These are phyloP conservation scores for Fragilaria radians DNA, from an alignment of 108 stramenopile species.

Conservation along the genomic window DNA sequence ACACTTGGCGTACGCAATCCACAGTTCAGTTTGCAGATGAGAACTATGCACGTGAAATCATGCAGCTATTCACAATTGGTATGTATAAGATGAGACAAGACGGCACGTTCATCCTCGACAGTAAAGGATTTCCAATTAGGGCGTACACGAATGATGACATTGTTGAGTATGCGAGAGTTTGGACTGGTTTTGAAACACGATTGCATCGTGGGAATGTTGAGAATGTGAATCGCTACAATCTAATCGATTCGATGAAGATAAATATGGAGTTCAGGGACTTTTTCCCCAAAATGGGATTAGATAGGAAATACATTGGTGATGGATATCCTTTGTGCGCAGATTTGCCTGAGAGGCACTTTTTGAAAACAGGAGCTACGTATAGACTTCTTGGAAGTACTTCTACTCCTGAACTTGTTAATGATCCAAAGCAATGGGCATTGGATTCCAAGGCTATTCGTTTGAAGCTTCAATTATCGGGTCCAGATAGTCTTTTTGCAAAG, in stretches of 20 bases:
- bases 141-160: constrained; percentile 74
- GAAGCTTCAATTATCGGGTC: constrained; percentile 4
- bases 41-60: constrained; percentile 52
- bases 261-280: constrained; percentile 37
- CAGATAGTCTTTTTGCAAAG: constrained; percentile 7
- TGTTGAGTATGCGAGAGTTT: constrained; percentile 42
- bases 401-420: constrained; percentile 2
- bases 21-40: constrained; percentile 31
- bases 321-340: constrained; percentile 32
- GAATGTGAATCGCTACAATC: constrained; percentile 1
- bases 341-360: constrained; percentile 28
- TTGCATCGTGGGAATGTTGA: constrained; percentile 5
- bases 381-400: constrained; percentile 29
- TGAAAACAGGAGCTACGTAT: constrained; percentile 34
- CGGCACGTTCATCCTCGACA: constrained; percentile 44
- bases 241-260: constrained; percentile 50
- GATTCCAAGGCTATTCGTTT: constrained; percentile 12
- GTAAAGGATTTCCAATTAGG: constrained; percentile 21
- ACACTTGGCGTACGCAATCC: constrained; percentile 8
- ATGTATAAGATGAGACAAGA: constrained; percentile 43
- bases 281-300: constrained; percentile 53
- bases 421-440: constrained; percentile 8
- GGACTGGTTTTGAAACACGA: constrained; percentile 27
- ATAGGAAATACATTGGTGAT: constrained; percentile 53
- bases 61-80: constrained; percentile 77